These are phyloP conservation scores for Aspergillus sclerotioniger DNA, from an alignment of 495 filamentous ascomycete genomes.

Conservation along the genomic window DNA sequence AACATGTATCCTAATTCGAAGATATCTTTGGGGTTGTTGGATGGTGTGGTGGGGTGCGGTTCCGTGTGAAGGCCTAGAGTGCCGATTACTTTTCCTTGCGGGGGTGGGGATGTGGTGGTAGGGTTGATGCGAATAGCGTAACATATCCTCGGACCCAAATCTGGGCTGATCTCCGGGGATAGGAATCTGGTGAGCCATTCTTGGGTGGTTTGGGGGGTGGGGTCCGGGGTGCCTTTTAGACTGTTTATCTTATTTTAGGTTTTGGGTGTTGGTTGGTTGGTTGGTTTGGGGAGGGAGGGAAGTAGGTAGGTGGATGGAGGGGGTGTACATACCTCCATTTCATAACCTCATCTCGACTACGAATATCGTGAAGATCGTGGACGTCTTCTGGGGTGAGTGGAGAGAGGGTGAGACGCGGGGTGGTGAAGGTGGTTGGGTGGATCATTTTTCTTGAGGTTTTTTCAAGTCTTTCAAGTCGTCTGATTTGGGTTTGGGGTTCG, in stretches of 20 bases:
- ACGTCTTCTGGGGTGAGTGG: constrained; percentile 10
- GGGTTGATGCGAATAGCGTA: background rate
- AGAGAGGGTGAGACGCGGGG: constrained; percentile 13
- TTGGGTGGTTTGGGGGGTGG: constrained; percentile 1
- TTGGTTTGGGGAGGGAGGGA: background rate
- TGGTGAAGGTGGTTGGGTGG: constrained; percentile 4
- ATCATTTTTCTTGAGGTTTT: background rate
- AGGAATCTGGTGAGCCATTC: constrained; percentile 2
- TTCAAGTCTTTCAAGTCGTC: background rate
- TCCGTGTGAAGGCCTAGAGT: background rate
- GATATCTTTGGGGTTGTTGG: background rate
- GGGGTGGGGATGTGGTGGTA: background rate
- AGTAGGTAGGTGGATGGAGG: background rate
- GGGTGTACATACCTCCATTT: constrained; percentile 16
- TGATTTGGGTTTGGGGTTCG: too few species aligned
- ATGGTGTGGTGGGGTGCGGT: background rate
- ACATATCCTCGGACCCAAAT: background rate
- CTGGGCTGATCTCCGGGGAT: background rate
- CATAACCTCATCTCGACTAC: constrained; percentile 10
- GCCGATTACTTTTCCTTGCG: background rate
- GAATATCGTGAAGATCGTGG: constrained; percentile 6
- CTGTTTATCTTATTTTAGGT: background rate
- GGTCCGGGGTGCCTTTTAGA: constrained; percentile 2
- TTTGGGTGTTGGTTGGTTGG: too few species aligned
- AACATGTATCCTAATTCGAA: constrained; percentile 23